Conservation (phyloP, 345 rosid species). For the Lepidium africanum region DNA sequence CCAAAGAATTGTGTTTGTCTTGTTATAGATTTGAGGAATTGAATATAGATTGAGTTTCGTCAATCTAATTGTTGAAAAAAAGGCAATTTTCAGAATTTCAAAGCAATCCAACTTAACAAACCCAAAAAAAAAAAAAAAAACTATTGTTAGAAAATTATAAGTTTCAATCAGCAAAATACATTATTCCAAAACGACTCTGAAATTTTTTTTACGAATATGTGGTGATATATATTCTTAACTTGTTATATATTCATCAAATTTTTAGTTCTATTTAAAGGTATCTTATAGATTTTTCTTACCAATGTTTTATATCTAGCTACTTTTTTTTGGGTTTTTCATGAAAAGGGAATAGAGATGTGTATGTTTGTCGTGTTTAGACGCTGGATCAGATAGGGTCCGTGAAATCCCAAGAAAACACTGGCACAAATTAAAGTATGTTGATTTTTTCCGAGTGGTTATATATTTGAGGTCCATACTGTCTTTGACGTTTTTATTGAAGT, state of each 20-base stretch:
- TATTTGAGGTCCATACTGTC: not conserved
- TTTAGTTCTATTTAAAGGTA: not conserved
- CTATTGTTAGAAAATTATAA: too few relatives aligned
- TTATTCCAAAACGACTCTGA: not conserved
- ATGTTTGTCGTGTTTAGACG: constrained; percentile 16
- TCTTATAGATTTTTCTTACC: not conserved
- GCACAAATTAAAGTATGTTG: constrained; percentile 4
- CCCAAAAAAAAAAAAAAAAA: too few relatives aligned
- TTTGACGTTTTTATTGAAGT: not conserved
- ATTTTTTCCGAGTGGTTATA: not conserved
- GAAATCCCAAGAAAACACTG: constrained; percentile 9
- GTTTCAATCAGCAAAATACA: not conserved
- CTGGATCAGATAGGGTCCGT: constrained; percentile 16
- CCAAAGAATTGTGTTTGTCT: too few relatives aligned
- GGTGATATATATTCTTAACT: not conserved
- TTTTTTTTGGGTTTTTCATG: not conserved
- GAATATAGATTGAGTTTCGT: too few relatives aligned
- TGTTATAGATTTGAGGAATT: too few relatives aligned
- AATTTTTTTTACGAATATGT: not conserved
- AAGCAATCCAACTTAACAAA: too few relatives aligned
- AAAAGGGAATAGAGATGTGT: not conserved
- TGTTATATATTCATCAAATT: not conserved
- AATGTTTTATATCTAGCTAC: not conserved
- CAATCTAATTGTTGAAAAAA: too few relatives aligned
- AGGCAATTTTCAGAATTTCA: too few relatives aligned